phyloP scores from a whole-genome alignment of 495 filamentous ascomycete species.

The Xylaria grammica region DNA sequence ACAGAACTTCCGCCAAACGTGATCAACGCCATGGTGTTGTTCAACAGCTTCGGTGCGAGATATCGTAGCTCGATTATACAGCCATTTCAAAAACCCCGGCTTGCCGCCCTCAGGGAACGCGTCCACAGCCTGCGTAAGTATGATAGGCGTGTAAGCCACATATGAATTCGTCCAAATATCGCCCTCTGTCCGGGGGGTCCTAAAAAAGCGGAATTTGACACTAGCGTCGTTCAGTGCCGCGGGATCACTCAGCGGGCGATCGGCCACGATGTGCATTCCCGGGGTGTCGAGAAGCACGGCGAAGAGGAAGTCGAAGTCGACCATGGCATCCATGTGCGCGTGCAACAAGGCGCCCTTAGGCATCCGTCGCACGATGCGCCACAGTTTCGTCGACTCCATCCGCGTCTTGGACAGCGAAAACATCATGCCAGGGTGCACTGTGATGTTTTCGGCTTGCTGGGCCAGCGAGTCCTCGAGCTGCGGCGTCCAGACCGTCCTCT shows the following conservation, averaged over 20 bases:
- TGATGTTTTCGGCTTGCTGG: conserved; percentile 54
- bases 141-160: conserved; percentile 55
- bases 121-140: conserved; percentile 68
- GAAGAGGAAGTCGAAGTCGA: conserved; percentile 80
- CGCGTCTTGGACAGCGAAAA: conserved; percentile 77
- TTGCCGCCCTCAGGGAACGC: conserved; percentile 73
- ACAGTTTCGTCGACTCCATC: conserved; percentile 83
- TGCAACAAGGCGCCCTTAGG: conserved; percentile 92
- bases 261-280: conserved; percentile 72
- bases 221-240: conserved; percentile 51
- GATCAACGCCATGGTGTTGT: conserved; percentile 79
- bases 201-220: conserved; percentile 62
- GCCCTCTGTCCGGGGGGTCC: conserved; percentile 31
- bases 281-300: conserved; percentile 70
- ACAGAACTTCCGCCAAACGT: conserved; percentile 79
- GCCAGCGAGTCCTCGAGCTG: conserved; percentile 69
- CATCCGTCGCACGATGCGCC: conserved; percentile 83
- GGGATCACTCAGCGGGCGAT: conserved; percentile 54
- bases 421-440: conserved; percentile 85
- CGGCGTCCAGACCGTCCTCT: conserved; percentile 70
- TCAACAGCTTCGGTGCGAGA: conserved; percentile 72
- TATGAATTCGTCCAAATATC: conserved; percentile 71
- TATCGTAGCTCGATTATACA: conserved; percentile 74
- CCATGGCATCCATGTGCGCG: conserved; percentile 88
- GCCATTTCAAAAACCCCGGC: conserved; percentile 75